A percentile compares a stretch with the other conserved stretches of the same genome.
Conservation (phyloP, 2,329 filamentous ascomycete species). For the Cordyceps fumosorosea region DNA sequence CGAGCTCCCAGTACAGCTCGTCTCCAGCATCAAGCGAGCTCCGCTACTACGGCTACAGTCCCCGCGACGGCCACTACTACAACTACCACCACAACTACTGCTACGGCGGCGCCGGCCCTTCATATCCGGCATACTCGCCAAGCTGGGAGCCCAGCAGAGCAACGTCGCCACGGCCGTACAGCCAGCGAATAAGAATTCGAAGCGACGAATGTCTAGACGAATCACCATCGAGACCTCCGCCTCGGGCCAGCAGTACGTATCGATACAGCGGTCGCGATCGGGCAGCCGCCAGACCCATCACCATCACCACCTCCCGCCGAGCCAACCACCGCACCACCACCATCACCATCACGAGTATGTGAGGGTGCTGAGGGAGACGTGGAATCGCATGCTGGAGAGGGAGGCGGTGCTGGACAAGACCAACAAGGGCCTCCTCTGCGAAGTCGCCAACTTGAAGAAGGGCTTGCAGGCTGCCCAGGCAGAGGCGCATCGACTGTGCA, state of each 20-base stretch:
- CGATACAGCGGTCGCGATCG: slow-evolving; percentile 34
- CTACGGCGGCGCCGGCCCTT: slow-evolving; percentile 4
- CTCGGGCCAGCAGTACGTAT: slow-evolving; percentile 31
- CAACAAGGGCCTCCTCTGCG: slow-evolving; percentile 27
- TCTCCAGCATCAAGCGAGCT: not conserved
- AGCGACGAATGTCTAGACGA: slow-evolving; percentile 27
- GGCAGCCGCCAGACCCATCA: slow-evolving; percentile 21
- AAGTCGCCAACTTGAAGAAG: slow-evolving; percentile 29
- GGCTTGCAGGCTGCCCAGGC: slow-evolving; percentile 29
- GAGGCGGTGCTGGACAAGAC: slow-evolving; percentile 29
- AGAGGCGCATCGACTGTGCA: slow-evolving; percentile 28
- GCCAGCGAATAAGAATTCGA: slow-evolving; percentile 8
- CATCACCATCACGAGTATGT: slow-evolving; percentile 29
- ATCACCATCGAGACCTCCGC: slow-evolving; percentile 31
- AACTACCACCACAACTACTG: not conserved
- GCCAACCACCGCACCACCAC: slow-evolving; percentile 16
- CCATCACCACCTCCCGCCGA: slow-evolving; percentile 20
- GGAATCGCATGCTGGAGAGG: slow-evolving; percentile 30
- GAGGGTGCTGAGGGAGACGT: slow-evolving; percentile 30
- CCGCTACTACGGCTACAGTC: not conserved
- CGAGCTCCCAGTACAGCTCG: not conserved
- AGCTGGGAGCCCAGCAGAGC: slow-evolving; percentile 15
- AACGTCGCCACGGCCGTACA: slow-evolving; percentile 7
- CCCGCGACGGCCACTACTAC: not conserved
- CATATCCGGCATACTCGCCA: slow-evolving; percentile 10